Evolutionary conservation across 495 filamentous ascomycete genomes (phyloP).

Genomic region (Lasiosphaeria hispida): DNA sequence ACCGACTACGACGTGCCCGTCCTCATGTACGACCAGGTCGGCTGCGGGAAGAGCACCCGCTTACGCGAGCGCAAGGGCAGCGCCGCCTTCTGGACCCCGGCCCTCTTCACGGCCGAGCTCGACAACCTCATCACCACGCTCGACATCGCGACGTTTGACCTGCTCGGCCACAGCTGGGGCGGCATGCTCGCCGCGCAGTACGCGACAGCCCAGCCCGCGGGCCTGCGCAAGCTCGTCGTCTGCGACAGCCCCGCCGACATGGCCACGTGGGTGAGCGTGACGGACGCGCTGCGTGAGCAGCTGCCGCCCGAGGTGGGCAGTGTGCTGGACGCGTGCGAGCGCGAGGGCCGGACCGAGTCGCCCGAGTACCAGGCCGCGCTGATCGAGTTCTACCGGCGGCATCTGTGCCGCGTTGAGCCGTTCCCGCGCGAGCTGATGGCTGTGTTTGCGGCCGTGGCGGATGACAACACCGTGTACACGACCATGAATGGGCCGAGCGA

Average conservation of each 20-base stretch:
- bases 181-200: slow-evolving; percentile 46
- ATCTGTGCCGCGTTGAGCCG: slow-evolving; percentile 41
- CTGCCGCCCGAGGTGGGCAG: slow-evolving; percentile 22
- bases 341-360: neutral
- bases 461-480: slow-evolving; percentile 42
- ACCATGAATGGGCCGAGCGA: slow-evolving; percentile 49
- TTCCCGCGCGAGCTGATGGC: slow-evolving; percentile 33
- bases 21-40: slow-evolving; percentile 56
- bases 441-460: slow-evolving; percentile 29
- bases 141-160: slow-evolving; percentile 37
- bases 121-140: slow-evolving; percentile 48
- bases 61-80: slow-evolving; percentile 42
- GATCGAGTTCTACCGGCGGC: slow-evolving; percentile 39
- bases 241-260: slow-evolving; percentile 27
- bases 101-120: slow-evolving; percentile 49
- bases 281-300: slow-evolving; percentile 11
- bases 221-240: slow-evolving; percentile 24
- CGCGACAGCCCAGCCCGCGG: slow-evolving; percentile 19
- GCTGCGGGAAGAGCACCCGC: slow-evolving; percentile 47
- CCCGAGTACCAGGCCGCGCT: slow-evolving; percentile 46
- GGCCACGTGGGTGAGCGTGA: slow-evolving; percentile 18
- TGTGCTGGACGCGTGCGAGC: neutral
- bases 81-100: slow-evolving; percentile 44
- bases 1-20: slow-evolving; percentile 34
- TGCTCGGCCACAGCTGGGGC: slow-evolving; percentile 52